A percentile compares a stretch with the other conserved stretches of the same genome.
Conservation (phyloP, 1,284 basidiomycete genomes). For the Apiotrichum laibachii region DNA sequence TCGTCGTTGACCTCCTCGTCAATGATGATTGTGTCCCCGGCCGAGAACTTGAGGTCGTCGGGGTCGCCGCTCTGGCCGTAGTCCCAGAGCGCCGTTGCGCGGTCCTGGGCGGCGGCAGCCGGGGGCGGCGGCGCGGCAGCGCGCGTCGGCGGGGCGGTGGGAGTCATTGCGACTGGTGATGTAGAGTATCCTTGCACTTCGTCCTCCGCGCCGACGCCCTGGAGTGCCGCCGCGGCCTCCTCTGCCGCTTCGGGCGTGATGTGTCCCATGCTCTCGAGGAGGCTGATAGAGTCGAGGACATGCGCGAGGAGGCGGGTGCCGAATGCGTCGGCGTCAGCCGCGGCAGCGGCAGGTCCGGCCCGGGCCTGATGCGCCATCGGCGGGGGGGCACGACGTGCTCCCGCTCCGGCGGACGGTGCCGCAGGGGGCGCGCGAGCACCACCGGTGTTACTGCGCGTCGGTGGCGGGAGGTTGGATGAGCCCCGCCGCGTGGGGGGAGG, state of each 20-base stretch:
- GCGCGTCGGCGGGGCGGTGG: no score
- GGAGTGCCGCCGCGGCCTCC: neutral
- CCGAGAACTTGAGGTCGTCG: slow-evolving; percentile 36
- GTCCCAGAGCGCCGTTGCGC: slow-evolving; percentile 37
- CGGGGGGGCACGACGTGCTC: no score
- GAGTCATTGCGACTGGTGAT: neutral
- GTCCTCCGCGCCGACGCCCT: no score
- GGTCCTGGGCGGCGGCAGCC: slow-evolving; percentile 3
- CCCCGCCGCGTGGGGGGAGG: no score
- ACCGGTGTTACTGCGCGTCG: no score
- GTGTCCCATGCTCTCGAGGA: slow-evolving; percentile 35
- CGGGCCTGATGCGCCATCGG: no score
- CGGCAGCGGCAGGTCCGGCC: neutral
- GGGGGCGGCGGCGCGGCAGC: neutral
- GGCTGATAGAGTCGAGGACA: slow-evolving; percentile 34
- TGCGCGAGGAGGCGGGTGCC: slow-evolving; percentile 33
- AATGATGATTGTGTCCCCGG: slow-evolving; percentile 36
- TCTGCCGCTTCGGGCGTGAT: slow-evolving; percentile 32
- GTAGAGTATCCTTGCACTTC: neutral
- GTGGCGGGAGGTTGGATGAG: no score
- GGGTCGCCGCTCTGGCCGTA: slow-evolving; percentile 37
- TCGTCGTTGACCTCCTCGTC: slow-evolving; percentile 45
- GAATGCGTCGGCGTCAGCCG: neutral
- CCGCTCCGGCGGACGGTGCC: no score
- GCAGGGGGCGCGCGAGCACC: no score